These are phyloP conservation scores for Clavispora carvajalis DNA, from an alignment of 805 yeast species.

Conservation along the genomic window DNA sequence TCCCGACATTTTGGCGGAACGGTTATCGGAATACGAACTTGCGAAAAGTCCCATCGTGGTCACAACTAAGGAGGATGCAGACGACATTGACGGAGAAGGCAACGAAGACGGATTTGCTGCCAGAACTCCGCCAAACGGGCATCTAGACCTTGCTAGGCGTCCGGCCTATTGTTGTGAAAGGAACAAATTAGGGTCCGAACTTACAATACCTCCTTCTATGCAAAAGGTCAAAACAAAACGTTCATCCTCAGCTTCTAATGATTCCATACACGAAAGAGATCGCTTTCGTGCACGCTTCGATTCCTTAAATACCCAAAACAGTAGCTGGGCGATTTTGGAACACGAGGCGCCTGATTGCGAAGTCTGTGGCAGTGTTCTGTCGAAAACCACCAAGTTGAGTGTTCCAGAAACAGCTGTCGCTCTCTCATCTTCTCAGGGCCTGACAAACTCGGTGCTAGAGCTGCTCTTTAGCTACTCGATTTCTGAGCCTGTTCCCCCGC, in stretches of 20 bases:
- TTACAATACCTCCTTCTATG: neutral
- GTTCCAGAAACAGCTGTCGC: neutral
- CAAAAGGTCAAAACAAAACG: slow-evolving; percentile 21
- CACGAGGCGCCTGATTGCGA: slow-evolving; percentile 18
- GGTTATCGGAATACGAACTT: neutral
- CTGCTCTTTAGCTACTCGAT: slow-evolving; percentile 3
- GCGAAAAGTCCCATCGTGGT: neutral
- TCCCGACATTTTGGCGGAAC: neutral
- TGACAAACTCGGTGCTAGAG: slow-evolving; percentile 2
- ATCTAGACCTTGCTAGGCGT: no score
- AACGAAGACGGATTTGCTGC: neutral
- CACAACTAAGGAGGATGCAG: neutral
- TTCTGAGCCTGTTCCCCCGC: slow-evolving; percentile 13
- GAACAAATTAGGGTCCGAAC: neutral
- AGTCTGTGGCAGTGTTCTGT: slow-evolving; percentile 31
- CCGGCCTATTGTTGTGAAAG: neutral
- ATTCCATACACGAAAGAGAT: slow-evolving; percentile 35
- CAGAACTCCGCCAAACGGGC: no score
- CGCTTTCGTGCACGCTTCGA: slow-evolving; percentile 36
- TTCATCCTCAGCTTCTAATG: slow-evolving; percentile 37
- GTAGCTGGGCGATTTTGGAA: slow-evolving; percentile 3
- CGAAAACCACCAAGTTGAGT: slow-evolving; percentile 35
- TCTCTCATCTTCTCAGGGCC: slow-evolving; percentile 4
- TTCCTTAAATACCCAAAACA: slow-evolving; percentile 22
- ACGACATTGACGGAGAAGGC: neutral